Evolutionary conservation across 1,284 basidiomycete genomes (phyloP), one percentile per base, ranked within the genome.

Genomic region (Puccinia hordei): DNA sequence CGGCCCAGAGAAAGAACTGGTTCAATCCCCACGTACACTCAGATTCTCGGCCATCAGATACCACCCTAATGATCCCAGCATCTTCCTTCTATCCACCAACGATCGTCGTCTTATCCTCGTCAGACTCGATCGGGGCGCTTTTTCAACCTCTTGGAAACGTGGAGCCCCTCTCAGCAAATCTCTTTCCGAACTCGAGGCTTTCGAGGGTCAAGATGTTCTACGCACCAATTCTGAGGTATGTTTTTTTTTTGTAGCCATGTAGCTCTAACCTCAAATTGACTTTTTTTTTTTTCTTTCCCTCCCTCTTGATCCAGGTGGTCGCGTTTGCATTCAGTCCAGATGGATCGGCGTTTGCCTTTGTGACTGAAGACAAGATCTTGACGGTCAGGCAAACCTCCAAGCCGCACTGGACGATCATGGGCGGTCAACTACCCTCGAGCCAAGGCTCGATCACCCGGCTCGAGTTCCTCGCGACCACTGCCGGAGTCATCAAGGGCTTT

Each of bases 321-420:
- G 75, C 61, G 2, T 77, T 77, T 57, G 61, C 46, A 24, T 77
- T 77, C 24, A 77, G 75, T 68, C 75, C 75, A 9, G 75, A 77
- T 51, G 75, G 75, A 15, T 68, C 61, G 30, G 75, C 75, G 6
- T 77, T 77, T 55, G 75, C 75, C 0, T 77, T 53, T 41, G 75
- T 77, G 41, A 77, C 75, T 8, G 41, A 51, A 51, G 75, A 77
- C 53, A 53, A 68, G n/a, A 53, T 77, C 4, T 30, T 77, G 6
- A 77, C 63, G 10, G 75, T 77, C 24, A 30, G 75, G 9, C 61
- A 77, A 35, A 77, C 75, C 1, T 68, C 33, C 12, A 77, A 77
- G 24, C 75, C 75, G 51, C 63, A 68, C 66, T 77, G 75, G 75
- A 77, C 63, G 12, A 77, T 77, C 53, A 66, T 77, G 75, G 75